Conservation (phyloP, 2,329 filamentous ascomycete species). For the Byssochlamys sp. region DNA sequence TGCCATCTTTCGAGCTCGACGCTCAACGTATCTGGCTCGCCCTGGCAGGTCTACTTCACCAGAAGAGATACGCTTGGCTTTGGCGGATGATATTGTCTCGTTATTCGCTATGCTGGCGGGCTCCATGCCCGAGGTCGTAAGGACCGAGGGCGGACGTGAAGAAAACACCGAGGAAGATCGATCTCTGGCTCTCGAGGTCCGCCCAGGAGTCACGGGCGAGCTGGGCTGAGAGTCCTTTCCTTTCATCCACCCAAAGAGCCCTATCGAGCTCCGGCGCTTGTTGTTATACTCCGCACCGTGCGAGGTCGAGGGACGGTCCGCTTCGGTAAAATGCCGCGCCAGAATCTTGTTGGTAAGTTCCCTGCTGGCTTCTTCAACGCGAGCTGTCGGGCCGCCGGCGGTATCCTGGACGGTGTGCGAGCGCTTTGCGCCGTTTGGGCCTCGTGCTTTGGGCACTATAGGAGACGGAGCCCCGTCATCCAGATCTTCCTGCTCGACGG, state of each 20-base stretch:
- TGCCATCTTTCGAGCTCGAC: constrained; percentile 13
- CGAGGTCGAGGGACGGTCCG: constrained; percentile 10
- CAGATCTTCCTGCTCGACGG: constrained; percentile 7
- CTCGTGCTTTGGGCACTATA: constrained; percentile 22
- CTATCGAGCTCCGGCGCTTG: constrained; percentile 28
- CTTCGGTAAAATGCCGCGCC: background rate
- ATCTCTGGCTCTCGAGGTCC: background rate
- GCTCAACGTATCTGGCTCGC: constrained; percentile 23
- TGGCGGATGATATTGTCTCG: background rate
- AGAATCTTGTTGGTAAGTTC: background rate
- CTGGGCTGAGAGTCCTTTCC: constrained; percentile 14
- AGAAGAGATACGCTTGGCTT: constrained; percentile 5
- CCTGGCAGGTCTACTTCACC: constrained; percentile 12
- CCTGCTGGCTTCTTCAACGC: background rate
- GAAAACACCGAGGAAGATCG: background rate
- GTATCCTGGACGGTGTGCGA: constrained; percentile 6
- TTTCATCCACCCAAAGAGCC: constrained; percentile 35
- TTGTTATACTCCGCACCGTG: constrained; percentile 19
- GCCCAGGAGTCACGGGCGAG: constrained; percentile 2
- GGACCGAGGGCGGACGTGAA: constrained; percentile 1
- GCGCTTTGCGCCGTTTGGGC: constrained; percentile 7
- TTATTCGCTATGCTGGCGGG: background rate
- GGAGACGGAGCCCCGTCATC: constrained; percentile 26
- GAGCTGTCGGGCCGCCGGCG: constrained; percentile 11
- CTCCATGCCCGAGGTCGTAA: constrained; percentile 6